These are phyloP conservation scores for Ophiocytium majus DNA, from an alignment of 352 stramenopile species.

Conservation along the genomic window DNA sequence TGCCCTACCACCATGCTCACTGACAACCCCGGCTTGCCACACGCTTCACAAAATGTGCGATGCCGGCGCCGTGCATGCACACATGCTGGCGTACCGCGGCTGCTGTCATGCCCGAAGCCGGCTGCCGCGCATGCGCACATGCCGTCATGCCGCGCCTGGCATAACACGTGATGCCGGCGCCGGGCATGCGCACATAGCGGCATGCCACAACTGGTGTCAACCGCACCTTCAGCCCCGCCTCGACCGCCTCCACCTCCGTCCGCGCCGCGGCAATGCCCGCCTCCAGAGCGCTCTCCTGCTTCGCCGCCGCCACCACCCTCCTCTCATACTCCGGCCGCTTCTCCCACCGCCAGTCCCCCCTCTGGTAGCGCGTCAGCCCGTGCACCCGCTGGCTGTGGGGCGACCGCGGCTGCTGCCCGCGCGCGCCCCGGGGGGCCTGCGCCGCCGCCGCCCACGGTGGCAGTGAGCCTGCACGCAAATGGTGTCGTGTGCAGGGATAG, in stretches of 20 bases:
- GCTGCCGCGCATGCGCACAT: background rate
- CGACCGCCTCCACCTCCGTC: slow-evolving; percentile 45
- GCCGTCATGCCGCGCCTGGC: background rate
- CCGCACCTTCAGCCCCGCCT: slow-evolving; percentile 32
- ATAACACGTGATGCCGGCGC: background rate
- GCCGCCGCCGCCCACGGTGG: too few species aligned
- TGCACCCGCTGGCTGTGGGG: background rate
- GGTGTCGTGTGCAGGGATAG: too few species aligned
- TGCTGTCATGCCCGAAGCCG: background rate
- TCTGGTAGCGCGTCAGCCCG: background rate
- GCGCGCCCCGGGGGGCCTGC: too few species aligned
- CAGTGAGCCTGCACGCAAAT: too few species aligned
- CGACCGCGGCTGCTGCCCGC: background rate
- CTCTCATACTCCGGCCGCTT: slow-evolving; percentile 34
- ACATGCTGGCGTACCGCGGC: background rate
- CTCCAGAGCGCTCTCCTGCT: slow-evolving; percentile 38
- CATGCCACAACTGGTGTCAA: background rate
- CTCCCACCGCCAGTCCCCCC: slow-evolving; percentile 43
- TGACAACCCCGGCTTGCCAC: too few species aligned
- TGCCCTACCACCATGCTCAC: too few species aligned
- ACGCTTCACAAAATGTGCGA: background rate
- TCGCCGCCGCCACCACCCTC: slow-evolving; percentile 29
- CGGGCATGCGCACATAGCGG: background rate
- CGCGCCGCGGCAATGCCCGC: slow-evolving; percentile 39
- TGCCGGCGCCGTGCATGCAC: background rate